phyloP scores from a whole-genome alignment of 768 basidiomycete genomes.

The Mycena filopes region DNA sequence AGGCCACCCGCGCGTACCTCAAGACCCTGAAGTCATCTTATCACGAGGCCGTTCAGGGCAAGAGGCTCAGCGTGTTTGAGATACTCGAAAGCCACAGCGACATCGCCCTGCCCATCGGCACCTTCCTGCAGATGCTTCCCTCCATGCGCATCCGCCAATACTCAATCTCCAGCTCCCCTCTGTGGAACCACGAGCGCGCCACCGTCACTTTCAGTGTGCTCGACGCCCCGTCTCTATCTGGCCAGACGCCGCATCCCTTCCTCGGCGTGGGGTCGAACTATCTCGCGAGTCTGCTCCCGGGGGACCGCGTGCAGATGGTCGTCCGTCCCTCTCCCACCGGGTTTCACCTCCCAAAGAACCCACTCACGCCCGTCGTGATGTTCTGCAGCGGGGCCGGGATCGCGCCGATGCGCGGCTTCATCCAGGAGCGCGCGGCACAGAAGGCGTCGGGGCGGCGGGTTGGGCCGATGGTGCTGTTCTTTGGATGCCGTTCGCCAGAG shows the following conservation, averaged over 20 bases:
- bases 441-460: conserved; percentile 54
- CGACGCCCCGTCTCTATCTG: conserved; percentile 47
- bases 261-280: conserved; percentile 59
- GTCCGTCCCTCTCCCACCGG: conserved; percentile 50
- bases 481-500: conserved; percentile 55
- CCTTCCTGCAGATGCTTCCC: conserved; percentile 53
- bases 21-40: conserved; percentile 44
- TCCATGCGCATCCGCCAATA: conserved; percentile 62
- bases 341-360: conserved; percentile 57
- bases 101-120: conserved; percentile 47
- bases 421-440: conserved; percentile 60
- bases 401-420: conserved; percentile 62
- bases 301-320: conserved; percentile 54
- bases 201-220: conserved; percentile 57
- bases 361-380: no score
- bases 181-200: conserved; percentile 52
- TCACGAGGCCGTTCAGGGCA: conserved; percentile 45
- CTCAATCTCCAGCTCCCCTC: conserved; percentile 60
- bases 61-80: conserved; percentile 52
- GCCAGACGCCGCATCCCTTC: conserved; percentile 42
- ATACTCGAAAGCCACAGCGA: conserved; percentile 50
- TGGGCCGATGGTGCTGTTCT: conserved; percentile 55
- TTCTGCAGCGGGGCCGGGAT: conserved; percentile 60
- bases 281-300: conserved; percentile 51
- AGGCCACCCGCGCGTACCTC: conserved; percentile 40